These are phyloP conservation scores for Bruguiera hainesii DNA, from an alignment of 441 rosid species.

Conservation along the genomic window DNA sequence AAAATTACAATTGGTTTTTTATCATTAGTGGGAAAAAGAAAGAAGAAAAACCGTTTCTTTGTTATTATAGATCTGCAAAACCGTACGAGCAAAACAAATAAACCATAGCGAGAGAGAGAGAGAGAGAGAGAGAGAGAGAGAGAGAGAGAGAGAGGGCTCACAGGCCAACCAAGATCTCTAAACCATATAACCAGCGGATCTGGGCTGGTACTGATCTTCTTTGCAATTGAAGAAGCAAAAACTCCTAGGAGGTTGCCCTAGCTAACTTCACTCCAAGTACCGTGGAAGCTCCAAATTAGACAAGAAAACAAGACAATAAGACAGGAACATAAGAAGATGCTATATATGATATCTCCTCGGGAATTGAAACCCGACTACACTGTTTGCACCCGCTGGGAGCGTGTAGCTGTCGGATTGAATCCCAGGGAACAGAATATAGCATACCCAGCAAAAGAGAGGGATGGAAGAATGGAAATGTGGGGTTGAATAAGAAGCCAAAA, in stretches of 20 bases:
- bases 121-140: neutral
- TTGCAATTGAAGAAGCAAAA: slow-evolving; percentile 11
- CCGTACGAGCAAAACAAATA: neutral
- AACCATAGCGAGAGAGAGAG: neutral
- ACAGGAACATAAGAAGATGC: neutral
- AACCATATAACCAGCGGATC: slow-evolving; percentile 34
- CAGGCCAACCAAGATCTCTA: slow-evolving; percentile 24
- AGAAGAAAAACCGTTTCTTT: neutral
- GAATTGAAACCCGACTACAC: slow-evolving; percentile 28
- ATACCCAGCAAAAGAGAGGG: slow-evolving; percentile 21
- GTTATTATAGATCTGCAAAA: slow-evolving; percentile 13
- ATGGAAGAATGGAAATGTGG: slow-evolving; percentile 29
- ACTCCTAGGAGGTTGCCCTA: neutral
- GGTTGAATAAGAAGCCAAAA: slow-evolving; percentile 36
- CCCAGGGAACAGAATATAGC: slow-evolving; percentile 32
- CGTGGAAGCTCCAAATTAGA: slow-evolving; percentile 14
- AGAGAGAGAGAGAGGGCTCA: slow-evolving; percentile 23
- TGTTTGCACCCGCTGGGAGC: slow-evolving; percentile 9
- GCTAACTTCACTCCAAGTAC: slow-evolving; percentile 11
- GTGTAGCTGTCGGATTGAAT: slow-evolving; percentile 42
- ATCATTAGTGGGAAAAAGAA: too few relatives aligned
- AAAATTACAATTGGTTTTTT: neutral
- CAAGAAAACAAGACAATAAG: slow-evolving; percentile 11
- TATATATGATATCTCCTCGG: slow-evolving; percentile 24
- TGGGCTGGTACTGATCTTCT: slow-evolving; percentile 24